Evolutionary conservation across 2,329 filamentous ascomycete genomes (phyloP).

Genomic region (Scorias spongiosa): DNA sequence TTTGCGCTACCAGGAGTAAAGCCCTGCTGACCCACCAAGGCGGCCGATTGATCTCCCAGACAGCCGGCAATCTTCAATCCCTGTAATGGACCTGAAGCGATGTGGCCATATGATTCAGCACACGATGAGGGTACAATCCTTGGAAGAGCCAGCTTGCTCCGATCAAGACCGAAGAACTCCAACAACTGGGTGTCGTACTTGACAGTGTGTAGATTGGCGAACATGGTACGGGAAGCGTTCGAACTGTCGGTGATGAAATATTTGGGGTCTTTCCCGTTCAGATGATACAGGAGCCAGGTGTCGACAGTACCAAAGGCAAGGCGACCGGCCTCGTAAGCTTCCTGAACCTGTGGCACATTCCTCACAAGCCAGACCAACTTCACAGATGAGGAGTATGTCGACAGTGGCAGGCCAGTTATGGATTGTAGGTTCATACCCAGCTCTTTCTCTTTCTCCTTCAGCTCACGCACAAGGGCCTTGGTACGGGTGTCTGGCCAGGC

Average conservation of each 20-base stretch:
- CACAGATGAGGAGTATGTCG: constrained; percentile 72
- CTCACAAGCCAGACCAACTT: constrained; percentile 70
- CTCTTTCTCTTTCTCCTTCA: constrained; percentile 52
- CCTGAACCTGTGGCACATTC: constrained; percentile 50
- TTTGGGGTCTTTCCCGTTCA: constrained; percentile 54
- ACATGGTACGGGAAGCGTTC: constrained; percentile 86
- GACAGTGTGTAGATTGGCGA: constrained; percentile 73
- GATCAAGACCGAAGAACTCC: constrained; percentile 63
- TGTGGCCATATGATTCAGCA: constrained; percentile 48
- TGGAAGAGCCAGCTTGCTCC: constrained; percentile 54
- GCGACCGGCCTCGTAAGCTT: constrained; percentile 58
- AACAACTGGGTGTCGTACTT: constrained; percentile 64
- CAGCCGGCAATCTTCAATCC: constrained; percentile 64
- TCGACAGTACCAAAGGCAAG: constrained; percentile 79
- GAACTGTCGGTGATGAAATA: constrained; percentile 69
- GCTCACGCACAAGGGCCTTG: constrained; percentile 55
- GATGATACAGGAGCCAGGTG: constrained; percentile 67
- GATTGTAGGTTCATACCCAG: constrained; percentile 44
- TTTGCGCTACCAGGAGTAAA: constrained; percentile 68
- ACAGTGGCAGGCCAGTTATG: constrained; percentile 64
- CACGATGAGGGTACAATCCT: constrained; percentile 69
- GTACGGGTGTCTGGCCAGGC: constrained; percentile 81
- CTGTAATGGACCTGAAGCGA: constrained; percentile 44
- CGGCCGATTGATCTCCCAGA: constrained; percentile 23
- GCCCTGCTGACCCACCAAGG: constrained; percentile 67